phyloP scores from a whole-genome alignment of 768 basidiomycete genomes.

The Hydnomerulius pinastri region DNA sequence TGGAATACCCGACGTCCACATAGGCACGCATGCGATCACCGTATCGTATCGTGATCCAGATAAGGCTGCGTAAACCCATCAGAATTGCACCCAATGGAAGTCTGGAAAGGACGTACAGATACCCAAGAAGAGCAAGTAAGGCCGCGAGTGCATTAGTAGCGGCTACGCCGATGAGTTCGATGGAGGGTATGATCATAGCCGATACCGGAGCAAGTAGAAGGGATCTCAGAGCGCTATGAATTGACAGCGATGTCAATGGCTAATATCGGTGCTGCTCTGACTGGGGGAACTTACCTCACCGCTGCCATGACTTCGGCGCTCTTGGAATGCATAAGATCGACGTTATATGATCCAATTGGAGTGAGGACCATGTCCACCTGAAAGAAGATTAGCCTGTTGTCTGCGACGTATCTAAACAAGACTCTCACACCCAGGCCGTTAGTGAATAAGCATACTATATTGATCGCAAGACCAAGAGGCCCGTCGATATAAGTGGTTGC shows the following conservation, averaged over 20 bases:
- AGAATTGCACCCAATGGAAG: neutral
- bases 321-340: constrained; percentile 59
- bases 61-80: constrained; percentile 38
- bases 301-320: constrained; percentile 70
- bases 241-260: neutral
- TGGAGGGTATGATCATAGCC: constrained; percentile 37
- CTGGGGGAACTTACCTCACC: constrained; percentile 41
- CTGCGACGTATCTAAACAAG: neutral
- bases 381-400: neutral
- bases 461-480: constrained; percentile 48
- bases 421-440: constrained; percentile 63
- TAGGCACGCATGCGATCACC: constrained; percentile 58
- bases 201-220: constrained; percentile 17
- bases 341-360: constrained; percentile 55
- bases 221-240: constrained; percentile 23
- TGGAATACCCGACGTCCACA: constrained; percentile 59
- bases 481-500: constrained; percentile 53
- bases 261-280: neutral
- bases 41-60: constrained; percentile 55
- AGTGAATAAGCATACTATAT: constrained; percentile 57
- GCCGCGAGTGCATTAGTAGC: constrained; percentile 50
- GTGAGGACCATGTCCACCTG: constrained; percentile 60
- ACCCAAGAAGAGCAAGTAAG: constrained; percentile 49
- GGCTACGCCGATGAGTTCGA: constrained; percentile 53
- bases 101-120: constrained; percentile 42